These are phyloP conservation scores for Megacollybia marginata DNA, from an alignment of 768 basidiomycete species.

Conservation along the genomic window DNA sequence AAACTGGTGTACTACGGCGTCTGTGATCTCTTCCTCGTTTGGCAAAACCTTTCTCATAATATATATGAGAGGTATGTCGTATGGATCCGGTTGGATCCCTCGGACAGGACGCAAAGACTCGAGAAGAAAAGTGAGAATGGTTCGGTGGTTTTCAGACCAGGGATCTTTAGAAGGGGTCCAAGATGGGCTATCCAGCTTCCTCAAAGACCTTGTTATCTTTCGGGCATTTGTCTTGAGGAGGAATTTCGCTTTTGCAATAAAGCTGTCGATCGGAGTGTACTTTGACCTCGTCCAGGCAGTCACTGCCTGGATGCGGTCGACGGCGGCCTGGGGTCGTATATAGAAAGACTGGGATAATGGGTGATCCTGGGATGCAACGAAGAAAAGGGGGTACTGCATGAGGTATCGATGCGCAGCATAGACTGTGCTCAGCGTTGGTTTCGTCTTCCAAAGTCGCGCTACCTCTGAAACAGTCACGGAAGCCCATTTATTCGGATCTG, in stretches of 20 bases:
- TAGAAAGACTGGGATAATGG: slow-evolving; percentile 42
- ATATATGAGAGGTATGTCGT: slow-evolving; percentile 37
- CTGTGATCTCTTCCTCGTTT: slow-evolving; percentile 22
- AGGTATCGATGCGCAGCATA: slow-evolving; percentile 61
- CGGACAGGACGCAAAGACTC: slow-evolving; percentile 43
- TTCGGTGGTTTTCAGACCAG: slow-evolving; percentile 48
- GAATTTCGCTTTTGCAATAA: slow-evolving; percentile 40
- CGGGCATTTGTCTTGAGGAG: slow-evolving; percentile 30
- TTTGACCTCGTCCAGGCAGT: slow-evolving; percentile 35
- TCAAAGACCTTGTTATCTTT: slow-evolving; percentile 19
- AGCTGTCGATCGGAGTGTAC: slow-evolving; percentile 35
- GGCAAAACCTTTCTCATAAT: slow-evolving; percentile 54
- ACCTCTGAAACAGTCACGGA: slow-evolving; percentile 48
- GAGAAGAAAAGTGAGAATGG: slow-evolving; percentile 53
- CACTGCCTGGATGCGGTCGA: slow-evolving; percentile 43
- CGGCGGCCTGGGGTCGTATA: slow-evolving; percentile 55
- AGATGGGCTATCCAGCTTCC: slow-evolving; percentile 20
- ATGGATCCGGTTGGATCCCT: slow-evolving; percentile 56
- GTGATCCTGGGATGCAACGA: slow-evolving; percentile 44
- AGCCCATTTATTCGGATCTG: slow-evolving; percentile 45
- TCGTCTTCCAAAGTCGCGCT: slow-evolving; percentile 32
- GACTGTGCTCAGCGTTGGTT: slow-evolving; percentile 24
- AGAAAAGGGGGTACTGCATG: slow-evolving; percentile 45
- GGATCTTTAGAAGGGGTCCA: slow-evolving; percentile 17
- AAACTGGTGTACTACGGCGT: slow-evolving; percentile 33